These are phyloP conservation scores for Globisporangium lucens DNA, from an alignment of 352 stramenopile genomes.

Conservation along the genomic window DNA sequence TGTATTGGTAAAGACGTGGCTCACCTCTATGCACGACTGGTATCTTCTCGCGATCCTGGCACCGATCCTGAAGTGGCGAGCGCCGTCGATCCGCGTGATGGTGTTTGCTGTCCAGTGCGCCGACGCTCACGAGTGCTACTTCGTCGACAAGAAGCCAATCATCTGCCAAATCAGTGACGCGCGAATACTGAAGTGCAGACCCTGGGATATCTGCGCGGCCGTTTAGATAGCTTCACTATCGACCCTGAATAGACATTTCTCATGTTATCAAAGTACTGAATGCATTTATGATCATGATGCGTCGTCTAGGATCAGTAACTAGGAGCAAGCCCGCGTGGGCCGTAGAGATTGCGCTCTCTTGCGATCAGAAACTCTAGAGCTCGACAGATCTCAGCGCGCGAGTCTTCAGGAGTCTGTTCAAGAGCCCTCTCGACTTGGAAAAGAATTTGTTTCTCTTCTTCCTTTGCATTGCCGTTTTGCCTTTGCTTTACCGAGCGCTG, in stretches of 20 bases:
- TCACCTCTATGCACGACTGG: constrained; percentile 4
- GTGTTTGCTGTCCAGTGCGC: not conserved
- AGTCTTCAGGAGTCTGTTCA: constrained; percentile 48
- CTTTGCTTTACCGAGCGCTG: not conserved
- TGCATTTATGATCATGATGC: too few relatives aligned
- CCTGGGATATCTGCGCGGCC: not conserved
- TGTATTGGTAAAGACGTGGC: not conserved
- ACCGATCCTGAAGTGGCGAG: not conserved
- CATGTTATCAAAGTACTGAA: too few relatives aligned
- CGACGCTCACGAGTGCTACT: not conserved
- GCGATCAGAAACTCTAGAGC: constrained; percentile 37
- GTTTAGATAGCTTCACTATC: not conserved
- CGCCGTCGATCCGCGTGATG: not conserved
- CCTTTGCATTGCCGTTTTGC: not conserved
- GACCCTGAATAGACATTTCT: too few relatives aligned
- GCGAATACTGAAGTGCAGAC: not conserved
- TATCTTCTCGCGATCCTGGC: not conserved
- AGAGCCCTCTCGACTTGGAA: constrained; percentile 43
- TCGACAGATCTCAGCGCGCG: constrained; percentile 47
- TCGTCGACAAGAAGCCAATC: not conserved
- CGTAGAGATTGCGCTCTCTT: not conserved
- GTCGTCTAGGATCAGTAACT: constrained; percentile 1
- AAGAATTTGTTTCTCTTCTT: constrained; percentile 28
- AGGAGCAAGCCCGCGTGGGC: not conserved
- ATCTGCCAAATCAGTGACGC: not conserved